Evolutionary conservation across 2,329 filamentous ascomycete species (phyloP), one percentile per base, ranked within the genome.

Genomic region (Alternaria triticimaculans): DNA sequence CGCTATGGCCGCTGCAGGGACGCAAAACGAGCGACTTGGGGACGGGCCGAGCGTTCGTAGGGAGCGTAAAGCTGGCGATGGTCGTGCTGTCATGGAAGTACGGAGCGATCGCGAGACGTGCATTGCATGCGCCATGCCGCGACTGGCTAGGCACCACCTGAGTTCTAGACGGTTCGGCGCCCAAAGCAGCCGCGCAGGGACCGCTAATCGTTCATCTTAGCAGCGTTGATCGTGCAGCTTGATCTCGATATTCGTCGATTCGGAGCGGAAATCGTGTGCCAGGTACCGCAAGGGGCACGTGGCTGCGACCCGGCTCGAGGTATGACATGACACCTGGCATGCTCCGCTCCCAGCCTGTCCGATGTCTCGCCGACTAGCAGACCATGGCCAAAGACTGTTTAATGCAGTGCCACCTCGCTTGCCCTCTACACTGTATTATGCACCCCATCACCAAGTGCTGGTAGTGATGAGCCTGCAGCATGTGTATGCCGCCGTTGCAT

Each of bases 31-130:
- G 62, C 65, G 63, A 71, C 64, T 65, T 68, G 62, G 70, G 56
- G 65, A 64, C 67, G 70, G 71, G 61, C 72, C 69, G 71, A 65
- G 60, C 59, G 61, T 63, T 58, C 58, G 63, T 58, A 55, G 46
- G 28, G 41, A 43, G 49, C 33, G 58, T 25, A 50, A 61, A 37
- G 25, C 55, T 62, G 49, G 66, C 74, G 74, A 76, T 76, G 69
- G 64, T 69, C 64, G 67, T 68, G 70, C 57, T 68, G 66, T 73
- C 71, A 75, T 74, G 57, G 70, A 70, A 67, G 53, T 60, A 48
- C 62, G 55, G 56, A 56, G 59, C 58, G 74, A 77, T 77, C 75
- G 75, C 69, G 72, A 73, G 67, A 55, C 61, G 28, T 51, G 56
- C 43, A 25, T 53, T 37, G 58, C 48, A 66, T 64, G 55, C 55